Evolutionary conservation across 495 filamentous ascomycete species (phyloP).

Genomic region (Parmelia sp.): DNA sequence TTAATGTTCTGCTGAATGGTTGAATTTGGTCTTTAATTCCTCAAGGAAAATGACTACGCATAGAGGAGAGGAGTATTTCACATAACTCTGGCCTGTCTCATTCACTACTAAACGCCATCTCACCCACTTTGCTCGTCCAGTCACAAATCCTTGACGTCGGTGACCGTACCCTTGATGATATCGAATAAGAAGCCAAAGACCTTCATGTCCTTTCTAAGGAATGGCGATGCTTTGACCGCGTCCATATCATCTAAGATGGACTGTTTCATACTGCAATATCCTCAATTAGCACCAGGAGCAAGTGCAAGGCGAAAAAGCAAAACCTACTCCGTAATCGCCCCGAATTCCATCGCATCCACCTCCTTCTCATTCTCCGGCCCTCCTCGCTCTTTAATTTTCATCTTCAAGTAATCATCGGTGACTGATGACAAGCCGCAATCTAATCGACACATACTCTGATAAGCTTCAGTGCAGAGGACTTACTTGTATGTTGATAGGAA

Average conservation of each 20-base stretch:
- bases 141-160: constrained; percentile 3
- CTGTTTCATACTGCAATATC: constrained; percentile 9
- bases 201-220: constrained; percentile 9
- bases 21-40: background rate
- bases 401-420: constrained; percentile 19
- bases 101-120: background rate
- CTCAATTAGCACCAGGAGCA: background rate
- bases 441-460: background rate
- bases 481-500: too few species aligned
- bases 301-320: background rate
- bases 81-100: background rate
- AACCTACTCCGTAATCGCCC: constrained; percentile 10
- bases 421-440: constrained; percentile 25
- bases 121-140: background rate
- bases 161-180: background rate
- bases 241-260: constrained; percentile 14
- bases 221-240: constrained; percentile 4
- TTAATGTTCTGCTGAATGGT: background rate
- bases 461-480: background rate
- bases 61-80: background rate
- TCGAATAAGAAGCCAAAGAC: constrained; percentile 9
- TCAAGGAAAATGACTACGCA: too few species aligned
- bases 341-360: constrained; percentile 9
- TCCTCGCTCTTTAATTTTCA: constrained; percentile 15
- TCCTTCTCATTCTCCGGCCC: constrained; percentile 10